Evolutionary conservation across 2,329 filamentous ascomycete genomes (phyloP).

Genomic region (Fusarium sp.): DNA sequence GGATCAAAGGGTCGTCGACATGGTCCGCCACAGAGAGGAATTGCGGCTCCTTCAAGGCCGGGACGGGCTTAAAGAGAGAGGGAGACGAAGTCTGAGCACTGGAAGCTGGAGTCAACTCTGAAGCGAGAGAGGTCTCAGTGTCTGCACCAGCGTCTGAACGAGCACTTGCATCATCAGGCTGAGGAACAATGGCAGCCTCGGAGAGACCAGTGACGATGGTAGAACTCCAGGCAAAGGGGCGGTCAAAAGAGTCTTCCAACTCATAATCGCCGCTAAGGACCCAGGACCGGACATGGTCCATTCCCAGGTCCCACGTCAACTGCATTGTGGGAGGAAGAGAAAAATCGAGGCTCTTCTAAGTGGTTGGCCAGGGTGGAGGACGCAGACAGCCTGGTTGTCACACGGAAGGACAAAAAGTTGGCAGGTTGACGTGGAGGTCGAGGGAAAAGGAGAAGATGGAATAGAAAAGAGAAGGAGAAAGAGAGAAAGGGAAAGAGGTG

Average conservation of each 20-base stretch:
- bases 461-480: constrained; percentile 2
- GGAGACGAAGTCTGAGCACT: constrained; percentile 21
- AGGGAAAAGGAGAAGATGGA: neutral
- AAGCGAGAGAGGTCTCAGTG: constrained; percentile 10
- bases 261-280: constrained; percentile 42
- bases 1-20: constrained; percentile 39
- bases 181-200: constrained; percentile 34
- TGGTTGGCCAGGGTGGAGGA: constrained; percentile 12
- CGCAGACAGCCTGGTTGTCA: neutral
- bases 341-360: constrained; percentile 9
- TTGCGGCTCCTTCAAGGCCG: constrained; percentile 18
- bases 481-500: constrained; percentile 10
- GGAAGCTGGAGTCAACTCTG: constrained; percentile 25
- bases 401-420: neutral
- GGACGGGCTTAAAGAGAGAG: constrained; percentile 7
- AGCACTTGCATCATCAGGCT: constrained; percentile 36
- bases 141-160: constrained; percentile 22
- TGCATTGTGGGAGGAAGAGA: constrained; percentile 37
- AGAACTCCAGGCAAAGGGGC: constrained; percentile 41
- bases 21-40: constrained; percentile 29
- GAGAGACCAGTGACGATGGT: constrained; percentile 43
- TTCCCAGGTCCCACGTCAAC: constrained; percentile 44
- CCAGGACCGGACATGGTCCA: constrained; percentile 47
- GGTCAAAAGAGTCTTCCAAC: constrained; percentile 33
- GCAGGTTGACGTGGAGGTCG: neutral